Conservation (phyloP, 202 grass and related monocot genomes). For the Digitaria exilis region DNA sequence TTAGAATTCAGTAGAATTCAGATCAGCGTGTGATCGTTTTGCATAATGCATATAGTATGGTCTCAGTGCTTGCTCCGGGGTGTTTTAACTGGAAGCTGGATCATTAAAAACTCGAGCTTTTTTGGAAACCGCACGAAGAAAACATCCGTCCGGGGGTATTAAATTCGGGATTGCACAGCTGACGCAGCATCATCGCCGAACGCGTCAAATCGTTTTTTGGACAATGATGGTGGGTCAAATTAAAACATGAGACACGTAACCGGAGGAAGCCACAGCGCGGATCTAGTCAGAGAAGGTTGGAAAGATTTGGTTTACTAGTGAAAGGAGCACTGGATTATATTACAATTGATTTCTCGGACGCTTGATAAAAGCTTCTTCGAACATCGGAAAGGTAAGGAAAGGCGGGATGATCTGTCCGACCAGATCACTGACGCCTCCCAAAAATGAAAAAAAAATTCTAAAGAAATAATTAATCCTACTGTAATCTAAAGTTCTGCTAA, state of each 20-base stretch:
- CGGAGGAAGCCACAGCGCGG: neutral
- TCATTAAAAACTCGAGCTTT: neutral
- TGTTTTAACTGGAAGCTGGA: neutral
- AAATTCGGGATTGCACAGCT: neutral
- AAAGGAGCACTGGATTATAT: conserved; percentile 30
- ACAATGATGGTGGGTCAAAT: neutral
- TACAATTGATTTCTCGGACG: conserved; percentile 44
- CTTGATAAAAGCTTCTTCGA: conserved; percentile 39
- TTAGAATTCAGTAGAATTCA: neutral
- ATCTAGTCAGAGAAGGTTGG: conserved; percentile 38
- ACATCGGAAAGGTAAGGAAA: conserved; percentile 20
- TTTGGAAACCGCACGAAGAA: neutral
- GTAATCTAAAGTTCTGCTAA: conserved; percentile 8
- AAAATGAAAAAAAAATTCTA: neutral
- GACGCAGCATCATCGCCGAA: conserved; percentile 15
- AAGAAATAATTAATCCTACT: conserved; percentile 20
- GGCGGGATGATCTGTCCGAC: conserved; percentile 2
- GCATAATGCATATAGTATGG: neutral
- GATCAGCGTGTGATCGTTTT: neutral
- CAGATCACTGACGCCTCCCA: neutral
- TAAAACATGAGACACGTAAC: neutral
- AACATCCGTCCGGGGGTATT: conserved; percentile 13
- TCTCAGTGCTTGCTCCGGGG: neutral
- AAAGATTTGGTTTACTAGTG: neutral
- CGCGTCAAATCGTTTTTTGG: conserved; percentile 7